Percentiles rank a stretch among this genome's conserved stretches.
These are phyloP conservation scores for Colletotrichum sp. DNA, from an alignment of 2,329 filamentous ascomycete genomes.

Conservation along the genomic window DNA sequence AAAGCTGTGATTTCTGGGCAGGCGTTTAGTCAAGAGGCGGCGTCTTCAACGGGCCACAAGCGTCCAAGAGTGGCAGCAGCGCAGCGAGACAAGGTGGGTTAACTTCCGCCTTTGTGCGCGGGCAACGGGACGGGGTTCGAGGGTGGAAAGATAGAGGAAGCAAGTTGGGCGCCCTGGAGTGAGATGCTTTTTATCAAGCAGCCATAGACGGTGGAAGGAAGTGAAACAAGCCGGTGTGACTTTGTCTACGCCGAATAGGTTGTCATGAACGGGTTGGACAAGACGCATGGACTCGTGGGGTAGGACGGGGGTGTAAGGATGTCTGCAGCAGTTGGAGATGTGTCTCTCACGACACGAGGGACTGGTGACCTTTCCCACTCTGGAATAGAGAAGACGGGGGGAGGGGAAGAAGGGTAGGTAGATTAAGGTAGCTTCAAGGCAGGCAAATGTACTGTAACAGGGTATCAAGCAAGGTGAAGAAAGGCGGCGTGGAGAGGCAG, in stretches of 20 bases:
- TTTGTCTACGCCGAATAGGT: constrained; percentile 21
- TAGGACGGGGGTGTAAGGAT: constrained; percentile 18
- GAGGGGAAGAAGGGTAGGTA: not conserved
- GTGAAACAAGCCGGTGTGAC: constrained; percentile 43
- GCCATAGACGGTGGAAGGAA: constrained; percentile 23
- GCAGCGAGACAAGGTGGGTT: constrained; percentile 3
- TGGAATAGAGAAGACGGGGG: not conserved
- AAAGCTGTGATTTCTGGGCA: not conserved
- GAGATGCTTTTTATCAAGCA: constrained; percentile 18
- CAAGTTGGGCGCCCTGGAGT: not conserved
- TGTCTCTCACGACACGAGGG: not conserved
- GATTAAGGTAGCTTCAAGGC: not conserved
- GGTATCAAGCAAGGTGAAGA: not conserved
- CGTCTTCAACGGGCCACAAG: not conserved
- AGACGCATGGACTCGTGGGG: constrained; percentile 21
- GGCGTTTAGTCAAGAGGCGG: not conserved
- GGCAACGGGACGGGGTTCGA: not conserved
- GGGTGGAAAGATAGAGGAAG: not conserved
- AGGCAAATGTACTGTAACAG: not conserved
- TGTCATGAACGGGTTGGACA: constrained; percentile 23
- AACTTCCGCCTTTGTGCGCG: constrained; percentile 8
- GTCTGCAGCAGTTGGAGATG: constrained; percentile 17
- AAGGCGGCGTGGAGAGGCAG: not conserved
- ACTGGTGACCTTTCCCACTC: not conserved
- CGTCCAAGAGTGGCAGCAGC: not conserved